Percentiles rank a stretch among this genome's conserved stretches.
Evolutionary conservation across 2,329 filamentous ascomycete genomes (phyloP).

Genomic region (Penicillium sp.): DNA sequence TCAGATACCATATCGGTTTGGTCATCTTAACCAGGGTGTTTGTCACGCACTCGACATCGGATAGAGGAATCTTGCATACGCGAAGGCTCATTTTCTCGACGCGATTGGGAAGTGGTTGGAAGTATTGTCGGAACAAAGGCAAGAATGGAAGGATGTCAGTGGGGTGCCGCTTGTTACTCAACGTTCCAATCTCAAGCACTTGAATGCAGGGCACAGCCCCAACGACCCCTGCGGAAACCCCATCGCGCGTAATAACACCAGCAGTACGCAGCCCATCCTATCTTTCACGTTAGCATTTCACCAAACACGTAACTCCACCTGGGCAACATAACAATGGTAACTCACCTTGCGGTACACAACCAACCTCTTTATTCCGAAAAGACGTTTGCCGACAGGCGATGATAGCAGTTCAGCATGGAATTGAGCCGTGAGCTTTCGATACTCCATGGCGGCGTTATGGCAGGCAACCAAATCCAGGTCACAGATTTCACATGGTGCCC

Average conservation of each 20-base stretch:
- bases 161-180: constrained; percentile 67
- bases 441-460: constrained; percentile 78
- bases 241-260: constrained; percentile 76
- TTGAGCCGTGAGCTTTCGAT: constrained; percentile 73
- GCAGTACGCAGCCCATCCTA: constrained; percentile 77
- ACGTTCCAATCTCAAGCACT: constrained; percentile 71
- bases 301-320: not conserved
- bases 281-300: constrained; percentile 18
- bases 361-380: constrained; percentile 72
- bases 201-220: constrained; percentile 68
- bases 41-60: constrained; percentile 82
- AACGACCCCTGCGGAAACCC: constrained; percentile 61
- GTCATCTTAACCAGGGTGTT: constrained; percentile 58
- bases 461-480: constrained; percentile 75
- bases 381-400: constrained; percentile 78
- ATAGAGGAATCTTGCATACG: constrained; percentile 66
- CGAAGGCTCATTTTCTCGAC: constrained; percentile 67
- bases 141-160: constrained; percentile 87
- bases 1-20: constrained; percentile 47
- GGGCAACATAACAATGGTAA: not conserved
- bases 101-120: constrained; percentile 65
- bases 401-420: constrained; percentile 71
- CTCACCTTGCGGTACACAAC: constrained; percentile 71
- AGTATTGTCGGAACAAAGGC: constrained; percentile 63
- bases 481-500: constrained; percentile 78